Base-by-base conservation (phyloP, 768 basidiomycete species). In the Termitomyces sp. region DNA sequence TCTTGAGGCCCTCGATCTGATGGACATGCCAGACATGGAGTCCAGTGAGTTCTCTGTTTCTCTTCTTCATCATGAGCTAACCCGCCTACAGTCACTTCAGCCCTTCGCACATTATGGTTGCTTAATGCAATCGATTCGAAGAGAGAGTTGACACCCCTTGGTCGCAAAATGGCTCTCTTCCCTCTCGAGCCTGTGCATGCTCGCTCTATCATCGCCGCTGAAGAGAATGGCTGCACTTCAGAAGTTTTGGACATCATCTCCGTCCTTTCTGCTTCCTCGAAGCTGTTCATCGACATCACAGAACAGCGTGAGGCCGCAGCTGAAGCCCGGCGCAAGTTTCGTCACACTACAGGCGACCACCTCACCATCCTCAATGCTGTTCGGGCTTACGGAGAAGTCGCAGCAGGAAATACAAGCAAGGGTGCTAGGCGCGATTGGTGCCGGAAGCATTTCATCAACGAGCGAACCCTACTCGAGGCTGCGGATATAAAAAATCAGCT, bases 121-220 rank as follows among this genome's bases (percentile, higher is more conserved):
- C 79, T 98, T 9, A 85, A 85, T 13, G 95, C 95, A 12, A 76
- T 98, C 55, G 81, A 89, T 65, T 71, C 79, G 33, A 76, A 77
- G 15, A 85, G 82, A 54, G 64, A 65, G 5, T 74, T 99, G 50
- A 97, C 94, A 0, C 61, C 75, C 0, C 68, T 89, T 4, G 97
- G 97, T 2, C 81, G 84, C 5, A 73, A 84, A 57, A 98, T 99
- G 91, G 87, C 94, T 3, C 64, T 75, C n/a, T 92, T 95, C 65
- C 97, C 97, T 2, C 81, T 97, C n/a, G 94, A 98, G 60, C 94
- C 96, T 1, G 73, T 83, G 31, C 81, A 86, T 52, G 84, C 94
- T 0, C 85, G 92, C 29, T 81, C 88, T 39, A 71, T 98, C 31
- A 73, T 98, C 50, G 88, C 89, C 13, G 90, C 96, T 0, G 80